Evolutionary conservation across 2,329 filamentous ascomycete species (phyloP).

Genomic region (Didymella exigua): DNA sequence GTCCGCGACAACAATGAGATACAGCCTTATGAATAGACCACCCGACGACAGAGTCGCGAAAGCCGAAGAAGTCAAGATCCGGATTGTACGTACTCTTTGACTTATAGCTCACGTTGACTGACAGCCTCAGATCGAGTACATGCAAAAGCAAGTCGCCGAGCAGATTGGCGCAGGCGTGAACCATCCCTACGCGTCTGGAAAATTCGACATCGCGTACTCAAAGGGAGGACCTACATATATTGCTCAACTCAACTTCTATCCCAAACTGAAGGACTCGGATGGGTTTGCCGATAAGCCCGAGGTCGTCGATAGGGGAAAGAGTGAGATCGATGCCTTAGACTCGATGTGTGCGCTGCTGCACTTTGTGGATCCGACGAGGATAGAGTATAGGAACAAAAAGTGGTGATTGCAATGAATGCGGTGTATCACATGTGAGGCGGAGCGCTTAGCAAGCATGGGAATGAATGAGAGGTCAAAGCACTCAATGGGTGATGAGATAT

Average conservation of each 20-base stretch:
- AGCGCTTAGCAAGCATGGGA: too few species aligned
- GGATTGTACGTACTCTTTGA: too few species aligned
- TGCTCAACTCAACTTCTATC: not conserved
- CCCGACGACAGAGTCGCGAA: too few species aligned
- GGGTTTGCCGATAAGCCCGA: too few species aligned
- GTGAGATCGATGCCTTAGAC: not conserved
- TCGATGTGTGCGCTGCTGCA: not conserved
- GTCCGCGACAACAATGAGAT: too few species aligned
- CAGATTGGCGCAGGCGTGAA: not conserved
- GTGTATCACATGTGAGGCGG: too few species aligned
- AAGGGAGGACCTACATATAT: not conserved
- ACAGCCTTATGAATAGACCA: too few species aligned
- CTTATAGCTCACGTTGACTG: too few species aligned
- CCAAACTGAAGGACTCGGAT: not conserved
- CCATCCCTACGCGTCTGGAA: not conserved
- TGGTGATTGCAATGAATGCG: too few species aligned
- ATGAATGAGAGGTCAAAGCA: too few species aligned
- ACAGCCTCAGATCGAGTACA: not conserved
- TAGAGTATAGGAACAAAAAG: not conserved
- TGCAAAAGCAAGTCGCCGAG: not conserved
- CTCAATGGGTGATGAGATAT: too few species aligned
- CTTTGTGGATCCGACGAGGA: not conserved
- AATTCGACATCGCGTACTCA: not conserved
- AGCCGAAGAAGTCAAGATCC: too few species aligned
- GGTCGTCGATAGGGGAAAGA: not conserved